Evolutionary conservation across 495 filamentous ascomycete species (phyloP).

Genomic region (Penicillium pulvis): DNA sequence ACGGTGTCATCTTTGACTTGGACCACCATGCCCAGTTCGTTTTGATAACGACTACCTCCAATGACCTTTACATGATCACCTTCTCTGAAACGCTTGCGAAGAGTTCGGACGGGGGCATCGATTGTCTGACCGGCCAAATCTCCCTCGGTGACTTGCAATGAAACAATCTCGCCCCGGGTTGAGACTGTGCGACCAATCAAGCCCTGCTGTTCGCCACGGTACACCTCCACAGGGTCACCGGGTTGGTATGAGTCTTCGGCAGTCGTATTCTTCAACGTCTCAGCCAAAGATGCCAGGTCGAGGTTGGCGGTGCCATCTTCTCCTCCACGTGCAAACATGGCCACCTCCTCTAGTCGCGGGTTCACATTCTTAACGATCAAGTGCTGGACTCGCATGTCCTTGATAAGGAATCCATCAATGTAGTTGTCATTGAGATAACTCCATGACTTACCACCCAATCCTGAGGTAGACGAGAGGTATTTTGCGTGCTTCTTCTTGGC

Average conservation of each 20-base stretch:
- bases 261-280: slow-evolving; percentile 77
- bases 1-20: slow-evolving; percentile 88
- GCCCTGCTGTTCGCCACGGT: slow-evolving; percentile 93
- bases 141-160: slow-evolving; percentile 82
- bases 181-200: slow-evolving; percentile 81
- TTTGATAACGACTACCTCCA: slow-evolving; percentile 86
- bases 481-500: slow-evolving; percentile 85
- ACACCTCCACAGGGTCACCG: slow-evolving; percentile 93
- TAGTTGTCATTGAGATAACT: slow-evolving; percentile 85
- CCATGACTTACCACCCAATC: slow-evolving; percentile 71
- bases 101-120: slow-evolving; percentile 87
- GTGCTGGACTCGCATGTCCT: slow-evolving; percentile 87
- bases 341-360: slow-evolving; percentile 92
- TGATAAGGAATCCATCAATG: slow-evolving; percentile 88
- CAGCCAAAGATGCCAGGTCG: slow-evolving; percentile 85
- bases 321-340: slow-evolving; percentile 80
- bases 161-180: slow-evolving; percentile 91
- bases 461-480: slow-evolving; percentile 58
- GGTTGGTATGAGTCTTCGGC: slow-evolving; percentile 80
- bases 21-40: slow-evolving; percentile 96
- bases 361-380: slow-evolving; percentile 85
- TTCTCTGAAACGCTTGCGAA: slow-evolving; percentile 88
- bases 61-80: slow-evolving; percentile 99
- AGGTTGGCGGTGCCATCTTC: slow-evolving; percentile 93
- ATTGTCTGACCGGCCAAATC: slow-evolving; percentile 79